These are phyloP conservation scores for Podaxis sp. DNA, from an alignment of 768 basidiomycete species.

Conservation along the genomic window DNA sequence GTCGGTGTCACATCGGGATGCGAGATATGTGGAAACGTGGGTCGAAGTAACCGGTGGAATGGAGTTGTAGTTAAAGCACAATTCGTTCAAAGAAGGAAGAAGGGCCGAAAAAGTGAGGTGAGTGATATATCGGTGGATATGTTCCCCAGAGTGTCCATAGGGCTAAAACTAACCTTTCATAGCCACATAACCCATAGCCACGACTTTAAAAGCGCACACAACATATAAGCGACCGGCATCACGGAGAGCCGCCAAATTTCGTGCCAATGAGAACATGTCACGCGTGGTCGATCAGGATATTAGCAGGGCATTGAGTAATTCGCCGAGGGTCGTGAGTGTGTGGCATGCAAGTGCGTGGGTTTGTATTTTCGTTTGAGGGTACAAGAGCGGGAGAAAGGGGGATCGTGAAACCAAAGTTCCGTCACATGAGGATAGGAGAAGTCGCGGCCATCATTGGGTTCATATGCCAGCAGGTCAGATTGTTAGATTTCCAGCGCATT, in stretches of 20 bases:
- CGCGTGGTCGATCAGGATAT: background rate
- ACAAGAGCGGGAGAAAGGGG: background rate
- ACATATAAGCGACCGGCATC: slow-evolving; percentile 1
- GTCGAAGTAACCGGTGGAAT: background rate
- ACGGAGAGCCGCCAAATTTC: background rate
- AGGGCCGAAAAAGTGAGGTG: slow-evolving; percentile 4
- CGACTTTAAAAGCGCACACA: slow-evolving; percentile 31
- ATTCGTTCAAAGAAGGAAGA: slow-evolving; percentile 6
- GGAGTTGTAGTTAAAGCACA: background rate
- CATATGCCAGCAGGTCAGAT: background rate
- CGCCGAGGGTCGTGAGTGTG: background rate
- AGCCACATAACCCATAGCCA: slow-evolving; percentile 49
- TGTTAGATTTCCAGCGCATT: background rate
- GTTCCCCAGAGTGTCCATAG: slow-evolving; percentile 11
- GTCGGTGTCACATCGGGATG: slow-evolving; percentile 1
- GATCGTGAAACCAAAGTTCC: background rate
- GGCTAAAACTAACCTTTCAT: slow-evolving; percentile 49
- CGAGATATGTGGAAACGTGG: slow-evolving; percentile 2
- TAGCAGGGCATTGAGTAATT: background rate
- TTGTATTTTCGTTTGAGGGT: background rate
- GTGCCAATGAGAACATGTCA: background rate
- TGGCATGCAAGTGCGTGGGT: background rate
- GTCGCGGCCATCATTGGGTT: background rate
- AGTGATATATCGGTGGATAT: slow-evolving; percentile 11
- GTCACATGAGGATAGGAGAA: background rate